Base-by-base conservation (phyloP, 805 yeast species). In the Metahyphopichia silvanorum region DNA sequence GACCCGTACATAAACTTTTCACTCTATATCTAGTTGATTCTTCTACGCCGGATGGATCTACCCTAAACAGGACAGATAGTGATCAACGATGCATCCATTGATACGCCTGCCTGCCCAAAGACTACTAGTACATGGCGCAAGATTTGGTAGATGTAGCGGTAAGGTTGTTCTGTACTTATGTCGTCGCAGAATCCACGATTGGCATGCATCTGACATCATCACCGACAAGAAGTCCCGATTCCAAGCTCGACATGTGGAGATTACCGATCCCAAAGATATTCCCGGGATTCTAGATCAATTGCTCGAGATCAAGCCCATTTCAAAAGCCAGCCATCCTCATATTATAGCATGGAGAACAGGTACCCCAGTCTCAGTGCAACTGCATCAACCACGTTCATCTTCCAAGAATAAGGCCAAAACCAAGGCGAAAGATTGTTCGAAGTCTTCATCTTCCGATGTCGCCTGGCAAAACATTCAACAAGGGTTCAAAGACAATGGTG, bases 311-410 rank as follows among this genome's bases (percentile, higher is more conserved):
- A 78, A 77, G 43, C 48, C 62, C 3, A 53, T 82, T 0, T 47
- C 54, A 2, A 76, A 73, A 42, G 84, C 94, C 0, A 63, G 81
- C 4, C 95, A 86, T 54, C 85, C 82, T 5, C 71, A 74, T 32
- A 86, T 86, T 67, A 66, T 71, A 30, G 95, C 94, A 0, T 84
- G 87, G 86, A 67, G 84, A 51, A 69, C 76, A 1, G 76, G 70
- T 2, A 40, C 42, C 21, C 33, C 15, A 6, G 25, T n/a, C n/a
- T n/a, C n/a, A n/a, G n/a, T n/a, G n/a, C n/a, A n/a, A n/a, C n/a
- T n/a, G n/a, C 14, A 24, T 24, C 26, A 24, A 14, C 8, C 27
- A 12, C 15, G 5, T 5, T 4, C n/a, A 2, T 12, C 25, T 16
- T 8, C 12, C 25, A 16, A 66, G 80, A 50, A 67, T 74, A 7